Percentiles rank a stretch among this genome's conserved stretches.
phyloP scores from a whole-genome alignment of 371 early-diverging fungal genomes.

The Sporodiniella umbellata region DNA sequence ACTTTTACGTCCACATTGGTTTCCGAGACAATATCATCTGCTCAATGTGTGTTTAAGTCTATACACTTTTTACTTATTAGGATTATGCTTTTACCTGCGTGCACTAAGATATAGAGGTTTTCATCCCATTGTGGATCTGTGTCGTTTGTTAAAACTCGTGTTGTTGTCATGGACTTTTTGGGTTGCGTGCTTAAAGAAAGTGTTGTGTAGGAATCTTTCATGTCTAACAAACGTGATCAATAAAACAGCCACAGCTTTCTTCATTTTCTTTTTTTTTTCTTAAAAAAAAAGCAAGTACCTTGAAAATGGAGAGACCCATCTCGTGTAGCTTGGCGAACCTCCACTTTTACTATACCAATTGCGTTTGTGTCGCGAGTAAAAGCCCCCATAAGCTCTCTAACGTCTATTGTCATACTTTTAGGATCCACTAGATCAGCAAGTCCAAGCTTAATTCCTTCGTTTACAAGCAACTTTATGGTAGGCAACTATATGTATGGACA shows the following conservation, averaged over 20 bases:
- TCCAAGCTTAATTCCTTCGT: conserved; percentile 35
- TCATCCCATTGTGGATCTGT: conserved; percentile 44
- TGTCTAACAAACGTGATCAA: conserved; percentile 17
- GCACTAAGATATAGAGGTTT: conserved; percentile 29
- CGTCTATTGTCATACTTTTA: conserved; percentile 40
- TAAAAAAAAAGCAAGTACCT: no score
- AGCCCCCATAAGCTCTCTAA: conserved; percentile 28
- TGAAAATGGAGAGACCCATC: conserved; percentile 16
- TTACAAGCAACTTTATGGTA: conserved; percentile 34
- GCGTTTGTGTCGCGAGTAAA: conserved; percentile 32
- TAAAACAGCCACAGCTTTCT: no score
- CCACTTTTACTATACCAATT: conserved; percentile 36
- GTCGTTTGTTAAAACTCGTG: conserved; percentile 42
- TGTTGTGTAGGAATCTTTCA: conserved; percentile 41
- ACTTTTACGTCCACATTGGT: conserved; percentile 38
- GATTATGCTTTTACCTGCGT: conserved; percentile 17
- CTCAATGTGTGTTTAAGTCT: no score
- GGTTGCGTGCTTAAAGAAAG: conserved; percentile 38
- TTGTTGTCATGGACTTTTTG: conserved; percentile 26
- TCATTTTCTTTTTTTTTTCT: background rate
- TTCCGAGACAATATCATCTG: conserved; percentile 37
- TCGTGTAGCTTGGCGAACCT: conserved; percentile 27
- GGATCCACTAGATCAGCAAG: conserved; percentile 43
- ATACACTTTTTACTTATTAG: background rate
- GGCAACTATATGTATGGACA: conserved; percentile 26